Conservation (phyloP, 129 eudicot species). For the Flaveria linearis region DNA sequence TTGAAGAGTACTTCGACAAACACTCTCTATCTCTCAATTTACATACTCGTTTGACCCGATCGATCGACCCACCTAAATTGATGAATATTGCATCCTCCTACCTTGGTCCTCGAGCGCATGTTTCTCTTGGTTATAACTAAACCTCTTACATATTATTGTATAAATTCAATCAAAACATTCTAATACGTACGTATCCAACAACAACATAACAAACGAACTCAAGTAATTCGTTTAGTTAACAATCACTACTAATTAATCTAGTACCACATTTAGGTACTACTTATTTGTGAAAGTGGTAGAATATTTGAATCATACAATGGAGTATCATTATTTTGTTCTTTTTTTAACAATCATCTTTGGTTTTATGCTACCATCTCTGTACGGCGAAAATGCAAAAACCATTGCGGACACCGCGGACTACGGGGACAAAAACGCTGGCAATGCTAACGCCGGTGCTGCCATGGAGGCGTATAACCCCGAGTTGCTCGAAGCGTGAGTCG, state of each 20-base stretch:
- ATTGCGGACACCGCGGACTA: slow-evolving; percentile 22
- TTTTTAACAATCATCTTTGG: slow-evolving; percentile 30
- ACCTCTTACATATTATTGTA: slow-evolving; percentile 4
- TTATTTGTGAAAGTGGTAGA: not conserved
- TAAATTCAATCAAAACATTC: not conserved
- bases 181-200: not conserved
- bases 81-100: slow-evolving; percentile 4
- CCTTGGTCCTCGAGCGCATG: not conserved
- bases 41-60: not conserved
- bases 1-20: too few relatives aligned
- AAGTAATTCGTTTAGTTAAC: too few relatives aligned
- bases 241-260: not conserved
- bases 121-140: slow-evolving; percentile 17
- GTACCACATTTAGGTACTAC: not conserved
- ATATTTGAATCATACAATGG: slow-evolving; percentile 7
- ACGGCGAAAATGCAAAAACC: not conserved
- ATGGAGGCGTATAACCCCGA: too few relatives aligned
- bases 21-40: slow-evolving; percentile 20
- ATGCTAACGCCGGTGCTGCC: too few relatives aligned
- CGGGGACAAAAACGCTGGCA: slow-evolving; percentile 19
- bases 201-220: not conserved
- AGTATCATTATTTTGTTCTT: not conserved
- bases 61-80: not conserved
- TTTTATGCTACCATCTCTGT: slow-evolving; percentile 7
- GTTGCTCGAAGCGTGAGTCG: too few relatives aligned